Evolutionary conservation across 352 stramenopile genomes (phyloP).

Genomic region (Pythium oligandrum): DNA sequence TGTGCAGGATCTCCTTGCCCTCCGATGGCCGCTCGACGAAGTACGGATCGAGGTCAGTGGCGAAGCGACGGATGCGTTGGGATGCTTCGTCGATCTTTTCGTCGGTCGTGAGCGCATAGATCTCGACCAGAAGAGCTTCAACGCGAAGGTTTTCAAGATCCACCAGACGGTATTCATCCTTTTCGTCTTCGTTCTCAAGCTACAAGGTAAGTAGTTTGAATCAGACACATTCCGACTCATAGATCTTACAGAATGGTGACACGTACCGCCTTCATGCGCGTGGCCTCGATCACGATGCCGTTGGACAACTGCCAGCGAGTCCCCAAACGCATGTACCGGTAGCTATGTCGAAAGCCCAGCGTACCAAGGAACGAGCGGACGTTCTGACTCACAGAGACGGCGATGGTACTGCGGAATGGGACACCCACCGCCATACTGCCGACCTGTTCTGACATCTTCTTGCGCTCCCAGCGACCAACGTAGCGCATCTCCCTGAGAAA

Average conservation of each 20-base stretch:
- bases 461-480: constrained; percentile 81
- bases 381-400: constrained; percentile 80
- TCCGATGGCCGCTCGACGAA: constrained; percentile 81
- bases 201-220: constrained; percentile 10
- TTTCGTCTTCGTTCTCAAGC: constrained; percentile 77
- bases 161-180: constrained; percentile 80
- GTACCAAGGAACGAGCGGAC: constrained; percentile 67
- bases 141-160: constrained; percentile 80
- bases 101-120: constrained; percentile 78
- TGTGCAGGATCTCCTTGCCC: constrained; percentile 82
- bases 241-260: no score
- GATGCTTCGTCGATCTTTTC: constrained; percentile 84
- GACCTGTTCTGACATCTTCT: constrained; percentile 82
- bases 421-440: constrained; percentile 53
- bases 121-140: constrained; percentile 82
- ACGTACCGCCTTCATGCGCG: constrained; percentile 80
- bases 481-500: constrained; percentile 66
- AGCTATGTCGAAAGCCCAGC: constrained; percentile 81
- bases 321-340: constrained; percentile 78
- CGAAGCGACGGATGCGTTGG: constrained; percentile 79
- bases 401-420: constrained; percentile 78
- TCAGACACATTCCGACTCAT: no score
- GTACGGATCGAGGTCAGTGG: constrained; percentile 77
- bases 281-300: constrained; percentile 79
- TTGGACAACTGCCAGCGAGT: constrained; percentile 82